Conservation (phyloP, 352 stramenopile species). For the Albugo candida region DNA sequence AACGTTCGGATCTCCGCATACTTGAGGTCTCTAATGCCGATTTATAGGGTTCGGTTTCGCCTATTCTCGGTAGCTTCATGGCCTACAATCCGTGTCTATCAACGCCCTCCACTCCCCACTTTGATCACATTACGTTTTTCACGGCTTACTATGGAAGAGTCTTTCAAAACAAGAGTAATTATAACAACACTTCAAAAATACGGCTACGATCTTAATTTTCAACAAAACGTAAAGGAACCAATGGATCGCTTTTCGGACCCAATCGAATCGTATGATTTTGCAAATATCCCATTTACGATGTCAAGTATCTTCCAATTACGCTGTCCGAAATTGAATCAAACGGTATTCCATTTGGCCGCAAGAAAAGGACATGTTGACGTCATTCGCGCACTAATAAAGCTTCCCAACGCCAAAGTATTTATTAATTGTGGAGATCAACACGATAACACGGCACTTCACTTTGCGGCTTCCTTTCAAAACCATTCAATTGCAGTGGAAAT, state of each 20-base stretch:
- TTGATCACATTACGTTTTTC: no score
- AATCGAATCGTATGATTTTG: neutral
- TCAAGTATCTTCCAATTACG: conserved; percentile 47
- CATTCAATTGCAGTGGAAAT: conserved; percentile 29
- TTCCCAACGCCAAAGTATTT: conserved; percentile 42
- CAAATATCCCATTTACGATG: conserved; percentile 13
- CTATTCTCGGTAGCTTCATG: no score
- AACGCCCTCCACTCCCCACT: no score
- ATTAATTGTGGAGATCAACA: conserved; percentile 61
- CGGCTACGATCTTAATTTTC: conserved; percentile 48
- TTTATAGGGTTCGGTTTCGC: no score
- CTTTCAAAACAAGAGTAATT: conserved; percentile 38
- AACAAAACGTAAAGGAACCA: conserved; percentile 8
- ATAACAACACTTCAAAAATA: conserved; percentile 71
- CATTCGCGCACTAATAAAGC: conserved; percentile 51
- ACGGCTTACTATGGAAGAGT: conserved; percentile 12
- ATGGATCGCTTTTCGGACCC: neutral
- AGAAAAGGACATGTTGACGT: conserved; percentile 73
- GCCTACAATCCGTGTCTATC: no score
- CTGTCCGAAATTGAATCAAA: conserved; percentile 72
- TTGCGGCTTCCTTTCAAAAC: conserved; percentile 40
- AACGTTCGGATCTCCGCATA: no score
- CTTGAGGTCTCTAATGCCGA: no score
- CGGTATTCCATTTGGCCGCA: conserved; percentile 60
- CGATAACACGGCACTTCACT: conserved; percentile 66